Percentiles rank a stretch among this genome's conserved stretches.
Conservation (phyloP, 345 rosid genomes). For the Raphanus sativus region DNA sequence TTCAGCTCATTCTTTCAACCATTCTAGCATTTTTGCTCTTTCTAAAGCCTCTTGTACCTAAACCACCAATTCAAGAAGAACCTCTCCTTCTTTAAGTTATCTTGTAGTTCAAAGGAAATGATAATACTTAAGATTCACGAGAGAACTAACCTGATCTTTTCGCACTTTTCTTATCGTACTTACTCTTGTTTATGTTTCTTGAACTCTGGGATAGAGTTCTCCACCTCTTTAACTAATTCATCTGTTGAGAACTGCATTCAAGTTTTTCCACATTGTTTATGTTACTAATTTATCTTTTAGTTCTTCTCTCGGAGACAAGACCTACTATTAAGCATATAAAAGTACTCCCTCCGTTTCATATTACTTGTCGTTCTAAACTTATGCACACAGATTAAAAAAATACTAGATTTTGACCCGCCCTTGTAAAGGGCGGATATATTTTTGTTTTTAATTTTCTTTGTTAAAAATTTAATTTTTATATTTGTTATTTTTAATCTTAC, state of each 20-base stretch:
- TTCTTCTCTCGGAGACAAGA: slow-evolving; percentile 4
- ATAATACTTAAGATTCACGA: neutral
- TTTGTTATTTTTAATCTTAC: too few species aligned
- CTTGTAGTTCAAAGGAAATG: slow-evolving; percentile 10
- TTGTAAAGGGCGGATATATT: too few species aligned
- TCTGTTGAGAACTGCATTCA: slow-evolving; percentile 71
- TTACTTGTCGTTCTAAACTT: too few species aligned
- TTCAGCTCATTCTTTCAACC: slow-evolving; percentile 79
- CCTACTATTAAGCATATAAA: neutral
- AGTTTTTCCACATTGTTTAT: slow-evolving; percentile 5
- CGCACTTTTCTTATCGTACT: slow-evolving; percentile 68
- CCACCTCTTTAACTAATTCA: slow-evolving; percentile 79
- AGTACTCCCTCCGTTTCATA: slow-evolving; percentile 42
- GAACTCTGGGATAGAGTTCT: slow-evolving; percentile 71
- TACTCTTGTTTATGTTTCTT: slow-evolving; percentile 78
- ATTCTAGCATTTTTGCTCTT: slow-evolving; percentile 93
- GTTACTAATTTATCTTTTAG: slow-evolving; percentile 1
- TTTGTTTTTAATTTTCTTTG: too few species aligned
- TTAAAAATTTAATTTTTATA: too few species aligned
- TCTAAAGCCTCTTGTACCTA: slow-evolving; percentile 89
- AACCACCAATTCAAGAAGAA: slow-evolving; percentile 8
- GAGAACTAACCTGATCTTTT: slow-evolving; percentile 73
- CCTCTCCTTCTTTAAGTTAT: neutral
- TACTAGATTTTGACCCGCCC: too few species aligned
- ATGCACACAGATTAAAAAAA: too few species aligned